These are phyloP conservation scores for Striga asiatica DNA, from an alignment of 257 asterid species.

Conservation along the genomic window DNA sequence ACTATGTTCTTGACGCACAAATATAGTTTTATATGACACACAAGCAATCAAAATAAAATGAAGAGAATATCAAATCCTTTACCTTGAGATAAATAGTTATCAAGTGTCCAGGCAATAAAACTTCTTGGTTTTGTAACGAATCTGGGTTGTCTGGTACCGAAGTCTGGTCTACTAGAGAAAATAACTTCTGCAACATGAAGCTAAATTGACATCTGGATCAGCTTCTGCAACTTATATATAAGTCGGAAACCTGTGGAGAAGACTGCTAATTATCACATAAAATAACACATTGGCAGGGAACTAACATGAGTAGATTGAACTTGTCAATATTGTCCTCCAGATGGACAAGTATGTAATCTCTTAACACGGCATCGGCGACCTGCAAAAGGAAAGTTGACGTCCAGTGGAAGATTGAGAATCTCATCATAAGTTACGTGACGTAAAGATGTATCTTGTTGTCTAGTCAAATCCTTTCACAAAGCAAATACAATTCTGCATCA, in stretches of 20 bases:
- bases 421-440: background rate
- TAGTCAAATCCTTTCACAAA: slow-evolving; percentile 11
- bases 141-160: slow-evolving; percentile 89
- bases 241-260: slow-evolving; percentile 3
- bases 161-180: slow-evolving; percentile 90
- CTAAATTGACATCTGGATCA: slow-evolving; percentile 33
- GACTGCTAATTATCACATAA: background rate
- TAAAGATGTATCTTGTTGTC: background rate
- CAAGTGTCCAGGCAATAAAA: slow-evolving; percentile 88
- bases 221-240: slow-evolving; percentile 6
- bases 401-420: slow-evolving; percentile 4
- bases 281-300: background rate
- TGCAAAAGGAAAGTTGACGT: slow-evolving; percentile 19
- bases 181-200: slow-evolving; percentile 96
- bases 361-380: slow-evolving; percentile 74
- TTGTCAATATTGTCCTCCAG: slow-evolving; percentile 81
- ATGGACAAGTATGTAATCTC: slow-evolving; percentile 82
- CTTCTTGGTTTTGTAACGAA: slow-evolving; percentile 92
- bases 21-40: background rate
- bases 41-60: background rate
- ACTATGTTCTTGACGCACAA: no score
- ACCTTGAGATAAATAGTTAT: slow-evolving; percentile 91
- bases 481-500: slow-evolving; percentile 4
- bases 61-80: slow-evolving; percentile 7
- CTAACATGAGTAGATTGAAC: slow-evolving; percentile 87